Evolutionary conservation across 305 asterid genomes (phyloP).

Genomic region (Fraxinus velutina): DNA sequence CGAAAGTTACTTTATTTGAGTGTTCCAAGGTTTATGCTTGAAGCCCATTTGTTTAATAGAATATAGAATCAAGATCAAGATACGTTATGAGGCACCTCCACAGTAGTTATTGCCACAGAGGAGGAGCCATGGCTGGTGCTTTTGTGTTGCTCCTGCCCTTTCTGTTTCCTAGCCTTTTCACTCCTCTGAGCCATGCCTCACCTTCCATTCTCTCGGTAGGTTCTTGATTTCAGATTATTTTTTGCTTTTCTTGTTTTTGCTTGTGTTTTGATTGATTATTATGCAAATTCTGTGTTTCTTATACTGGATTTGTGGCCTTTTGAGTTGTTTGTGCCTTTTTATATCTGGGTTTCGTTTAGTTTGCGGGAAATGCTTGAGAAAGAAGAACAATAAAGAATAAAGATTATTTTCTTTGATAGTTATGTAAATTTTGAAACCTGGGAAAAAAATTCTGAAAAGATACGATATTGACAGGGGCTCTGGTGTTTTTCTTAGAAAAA

Average conservation of each 20-base stretch:
- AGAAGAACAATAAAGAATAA: not conserved
- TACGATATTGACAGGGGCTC: conserved; percentile 19
- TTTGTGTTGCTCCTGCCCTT: conserved; percentile 64
- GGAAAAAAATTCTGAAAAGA: conserved; percentile 1
- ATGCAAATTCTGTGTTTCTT: conserved; percentile 13
- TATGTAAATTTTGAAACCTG: conserved; percentile 19
- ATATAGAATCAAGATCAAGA: conserved; percentile 30
- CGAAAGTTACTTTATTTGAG: conserved; percentile 33
- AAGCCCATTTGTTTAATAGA: conserved; percentile 10
- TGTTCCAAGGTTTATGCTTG: conserved; percentile 37
- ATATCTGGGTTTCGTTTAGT: conserved; percentile 23
- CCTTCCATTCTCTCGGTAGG: conserved; percentile 70
- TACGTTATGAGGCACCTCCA: conserved; percentile 33
- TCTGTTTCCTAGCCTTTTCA: conserved; percentile 47
- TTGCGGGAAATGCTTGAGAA: conserved; percentile 11
- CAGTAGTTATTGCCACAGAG: conserved; percentile 38
- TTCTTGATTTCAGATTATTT: conserved; percentile 21
- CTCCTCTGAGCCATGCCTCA: conserved; percentile 64
- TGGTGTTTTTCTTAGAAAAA: not conserved
- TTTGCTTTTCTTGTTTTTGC: conserved; percentile 1
- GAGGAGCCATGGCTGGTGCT: conserved; percentile 70
- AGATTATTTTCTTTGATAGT: not conserved
- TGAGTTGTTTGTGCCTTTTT: conserved; percentile 1
- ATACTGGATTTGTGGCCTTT: not conserved
- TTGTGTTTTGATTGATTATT: conserved; percentile 10